Conservation (phyloP, 2,329 filamentous ascomycete species). For the Arachnomyces sp. region DNA sequence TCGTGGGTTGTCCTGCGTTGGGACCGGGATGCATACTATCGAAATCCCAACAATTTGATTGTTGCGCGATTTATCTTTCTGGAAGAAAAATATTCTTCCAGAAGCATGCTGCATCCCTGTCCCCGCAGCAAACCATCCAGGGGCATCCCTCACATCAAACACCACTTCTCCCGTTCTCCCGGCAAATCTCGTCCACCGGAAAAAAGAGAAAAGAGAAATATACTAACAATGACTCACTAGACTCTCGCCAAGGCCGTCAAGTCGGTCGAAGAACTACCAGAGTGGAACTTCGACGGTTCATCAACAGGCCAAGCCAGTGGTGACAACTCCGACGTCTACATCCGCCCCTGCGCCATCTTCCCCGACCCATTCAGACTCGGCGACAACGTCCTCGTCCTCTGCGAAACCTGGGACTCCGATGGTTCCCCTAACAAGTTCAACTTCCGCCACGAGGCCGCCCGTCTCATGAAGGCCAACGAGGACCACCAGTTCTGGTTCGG, state of each 20-base stretch:
- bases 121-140: background rate
- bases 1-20: conserved; percentile 8
- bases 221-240: conserved; percentile 35
- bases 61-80: background rate
- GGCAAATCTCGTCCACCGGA: too few relatives aligned
- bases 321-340: conserved; percentile 96
- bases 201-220: conserved; percentile 9
- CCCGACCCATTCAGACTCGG: conserved; percentile 83
- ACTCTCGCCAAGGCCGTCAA: conserved; percentile 53
- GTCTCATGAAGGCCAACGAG: conserved; percentile 82
- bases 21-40: background rate
- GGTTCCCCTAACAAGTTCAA: conserved; percentile 98
- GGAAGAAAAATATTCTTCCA: background rate
- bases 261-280: conserved; percentile 57
- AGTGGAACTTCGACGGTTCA: conserved; percentile 82
- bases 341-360: conserved; percentile 80
- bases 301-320: conserved; percentile 87
- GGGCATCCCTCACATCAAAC: conserved; percentile 1
- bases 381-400: conserved; percentile 89
- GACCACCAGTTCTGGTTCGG: conserved; percentile 91
- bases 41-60: too few relatives aligned
- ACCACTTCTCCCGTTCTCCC: background rate
- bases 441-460: conserved; percentile 83
- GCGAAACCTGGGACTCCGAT: conserved; percentile 90
- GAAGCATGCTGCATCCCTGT: too few relatives aligned